These are phyloP conservation scores for Monosiga brevicollis DNA, from an alignment of 78 protist genomes.

Conservation along the genomic window DNA sequence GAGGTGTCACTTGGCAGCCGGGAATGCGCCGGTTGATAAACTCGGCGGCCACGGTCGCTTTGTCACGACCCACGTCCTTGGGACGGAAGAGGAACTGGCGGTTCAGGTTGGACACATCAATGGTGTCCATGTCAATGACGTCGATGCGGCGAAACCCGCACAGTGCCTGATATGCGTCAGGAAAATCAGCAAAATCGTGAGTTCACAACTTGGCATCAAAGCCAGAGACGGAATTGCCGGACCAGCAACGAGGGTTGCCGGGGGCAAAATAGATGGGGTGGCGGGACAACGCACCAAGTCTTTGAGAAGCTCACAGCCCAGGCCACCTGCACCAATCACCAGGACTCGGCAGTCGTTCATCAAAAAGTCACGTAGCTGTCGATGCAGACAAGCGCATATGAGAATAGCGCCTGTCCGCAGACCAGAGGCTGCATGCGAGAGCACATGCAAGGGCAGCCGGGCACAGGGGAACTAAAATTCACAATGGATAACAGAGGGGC, in stretches of 20 bases:
- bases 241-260: no score
- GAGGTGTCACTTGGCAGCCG: constrained; percentile 76
- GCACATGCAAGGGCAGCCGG: background rate
- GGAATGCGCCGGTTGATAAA: constrained; percentile 75
- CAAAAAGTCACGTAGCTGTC: constrained; percentile 3
- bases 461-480: background rate
- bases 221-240: no score
- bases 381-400: background rate
- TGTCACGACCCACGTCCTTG: constrained; percentile 86
- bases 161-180: no score
- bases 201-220: no score
- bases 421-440: background rate
- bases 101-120: constrained; percentile 96
- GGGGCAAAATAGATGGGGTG: no score
- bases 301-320: constrained; percentile 97
- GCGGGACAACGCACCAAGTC: constrained; percentile 58
- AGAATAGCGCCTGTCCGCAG: background rate
- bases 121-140: constrained; percentile 94
- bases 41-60: constrained; percentile 87
- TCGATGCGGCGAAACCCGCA: constrained; percentile 88
- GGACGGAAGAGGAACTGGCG: constrained; percentile 89
- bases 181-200: no score
- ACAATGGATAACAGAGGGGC: background rate
- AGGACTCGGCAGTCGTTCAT: constrained; percentile 53
- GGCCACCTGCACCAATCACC: constrained; percentile 99